Conservation (phyloP, 228 moss, liverwort and hornwort genomes). For the Sphagnum magellanicum region DNA sequence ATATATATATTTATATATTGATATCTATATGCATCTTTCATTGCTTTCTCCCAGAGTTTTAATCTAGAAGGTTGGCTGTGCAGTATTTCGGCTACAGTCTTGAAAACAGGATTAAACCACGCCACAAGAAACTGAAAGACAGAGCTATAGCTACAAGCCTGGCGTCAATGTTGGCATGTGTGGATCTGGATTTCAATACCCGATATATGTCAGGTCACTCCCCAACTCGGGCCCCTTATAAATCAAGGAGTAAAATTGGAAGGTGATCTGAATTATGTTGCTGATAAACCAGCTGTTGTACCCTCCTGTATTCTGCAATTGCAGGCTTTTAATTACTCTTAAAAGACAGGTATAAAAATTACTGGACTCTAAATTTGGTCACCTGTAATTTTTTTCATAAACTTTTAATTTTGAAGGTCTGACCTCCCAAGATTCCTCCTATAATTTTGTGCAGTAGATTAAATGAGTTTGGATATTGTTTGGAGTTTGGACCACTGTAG, state of each 20-base stretch:
- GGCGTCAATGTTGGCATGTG: slow-evolving; percentile 77
- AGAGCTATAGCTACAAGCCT: slow-evolving; percentile 52
- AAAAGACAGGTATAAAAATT: too few relatives aligned
- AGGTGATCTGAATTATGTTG: not conserved
- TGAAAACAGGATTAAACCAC: slow-evolving; percentile 64
- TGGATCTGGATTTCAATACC: slow-evolving; percentile 50
- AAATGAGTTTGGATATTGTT: too few relatives aligned
- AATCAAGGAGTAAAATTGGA: slow-evolving; percentile 9
- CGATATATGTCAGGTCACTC: slow-evolving; percentile 54
- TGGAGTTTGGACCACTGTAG: too few relatives aligned
- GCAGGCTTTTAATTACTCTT: too few relatives aligned
- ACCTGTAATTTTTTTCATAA: too few relatives aligned
- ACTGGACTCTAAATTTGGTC: too few relatives aligned
- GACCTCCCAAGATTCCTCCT: too few relatives aligned
- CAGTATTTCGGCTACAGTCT: slow-evolving; percentile 80
- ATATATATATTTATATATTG: not conserved
- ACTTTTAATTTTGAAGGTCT: too few relatives aligned
- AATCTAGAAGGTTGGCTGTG: slow-evolving; percentile 4
- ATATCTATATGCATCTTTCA: not conserved
- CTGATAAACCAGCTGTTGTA: not conserved
- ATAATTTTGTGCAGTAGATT: too few relatives aligned
- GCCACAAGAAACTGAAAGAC: slow-evolving; percentile 49
- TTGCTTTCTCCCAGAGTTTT: not conserved
- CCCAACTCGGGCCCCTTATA: slow-evolving; percentile 53
- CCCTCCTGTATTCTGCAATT: too few relatives aligned